These are phyloP conservation scores for Lotmaria passim DNA, from an alignment of 208 protist species.

Conservation along the genomic window DNA sequence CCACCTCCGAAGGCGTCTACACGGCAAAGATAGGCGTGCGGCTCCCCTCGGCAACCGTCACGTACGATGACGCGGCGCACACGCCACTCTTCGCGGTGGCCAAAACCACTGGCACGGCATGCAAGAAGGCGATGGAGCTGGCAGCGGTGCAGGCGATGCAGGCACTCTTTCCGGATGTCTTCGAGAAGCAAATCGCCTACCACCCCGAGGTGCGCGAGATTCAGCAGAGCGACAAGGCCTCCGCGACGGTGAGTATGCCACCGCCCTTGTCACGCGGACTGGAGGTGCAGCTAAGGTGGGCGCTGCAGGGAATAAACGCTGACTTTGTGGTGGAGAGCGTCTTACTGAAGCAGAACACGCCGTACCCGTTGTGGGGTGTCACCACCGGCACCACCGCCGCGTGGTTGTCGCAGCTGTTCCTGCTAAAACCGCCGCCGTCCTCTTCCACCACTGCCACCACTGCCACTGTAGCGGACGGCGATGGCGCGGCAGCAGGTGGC, in stretches of 20 bases:
- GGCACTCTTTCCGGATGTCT: slow-evolving; percentile 63
- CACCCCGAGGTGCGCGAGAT: slow-evolving; percentile 60
- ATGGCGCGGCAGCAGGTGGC: neutral
- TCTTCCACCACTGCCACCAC: neutral
- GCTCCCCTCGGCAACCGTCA: slow-evolving; percentile 1
- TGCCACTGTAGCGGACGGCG: too few relatives aligned
- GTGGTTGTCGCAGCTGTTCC: slow-evolving; percentile 32
- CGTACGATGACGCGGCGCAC: neutral
- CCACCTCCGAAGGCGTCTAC: slow-evolving; percentile 7
- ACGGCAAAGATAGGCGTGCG: slow-evolving; percentile 10
- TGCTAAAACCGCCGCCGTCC: neutral
- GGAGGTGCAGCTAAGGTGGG: slow-evolving; percentile 55
- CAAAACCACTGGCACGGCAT: slow-evolving; percentile 36
- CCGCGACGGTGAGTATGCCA: slow-evolving; percentile 26
- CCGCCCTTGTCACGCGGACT: slow-evolving; percentile 51
- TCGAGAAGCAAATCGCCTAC: slow-evolving; percentile 62
- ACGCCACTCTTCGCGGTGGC: slow-evolving; percentile 27
- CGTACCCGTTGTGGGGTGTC: slow-evolving; percentile 49
- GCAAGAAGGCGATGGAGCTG: slow-evolving; percentile 41
- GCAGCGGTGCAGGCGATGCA: slow-evolving; percentile 53
- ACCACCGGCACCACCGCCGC: slow-evolving; percentile 5
- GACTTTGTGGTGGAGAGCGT: slow-evolving; percentile 39
- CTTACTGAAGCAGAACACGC: slow-evolving; percentile 37
- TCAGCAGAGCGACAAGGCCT: slow-evolving; percentile 39
- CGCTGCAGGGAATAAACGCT: slow-evolving; percentile 32